Base-by-base conservation (phyloP, 2,329 filamentous ascomycete species). In the Fusarium pseudonygamai region DNA sequence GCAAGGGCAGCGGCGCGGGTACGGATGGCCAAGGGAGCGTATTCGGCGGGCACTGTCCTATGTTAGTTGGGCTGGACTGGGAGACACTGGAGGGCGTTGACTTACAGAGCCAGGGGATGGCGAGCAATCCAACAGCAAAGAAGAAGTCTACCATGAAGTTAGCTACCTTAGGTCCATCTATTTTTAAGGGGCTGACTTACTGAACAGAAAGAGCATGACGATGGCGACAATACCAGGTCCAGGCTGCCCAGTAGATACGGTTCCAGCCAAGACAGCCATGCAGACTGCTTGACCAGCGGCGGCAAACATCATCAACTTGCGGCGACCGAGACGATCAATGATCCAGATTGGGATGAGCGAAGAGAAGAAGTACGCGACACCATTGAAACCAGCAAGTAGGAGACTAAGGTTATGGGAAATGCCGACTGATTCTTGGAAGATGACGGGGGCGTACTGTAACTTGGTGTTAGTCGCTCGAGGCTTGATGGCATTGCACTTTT, bases 291-390 rank as follows among this genome's bases (percentile, higher is more conserved):
- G 81, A 3, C 81, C 82, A 4, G 69, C 75, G 18, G 77, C 80
- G 3, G 81, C 80, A 28, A 83, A 89, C 77, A 91, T 85, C 85
- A 91, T 88, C 78, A 91, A 83, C 76, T 89, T 89, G 14, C 89
- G 83, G 10, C 89, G 85, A 24, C 89, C 89, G 71, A 86, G 85
- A 5, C 78, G 78, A 40, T 82, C 81, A 34, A 82, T 81, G 30
- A 81, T 62, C 78, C 80, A 82, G 39, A 82, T 81, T 0, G 80
- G 79, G 6, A 82, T 75, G 24, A 67, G 30, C 1, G 64, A 8
- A 77, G 70, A n/a, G 26, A 82, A 53, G 46, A 81, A 80, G 67
- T 81, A 81, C 3, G 79, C 78, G n/a, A 82, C 69, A 16, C 84
- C 84, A 60, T 86, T 86, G 74, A 87, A 87, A 1, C 90, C 88